Evolutionary conservation across 345 rosid genomes (phyloP).

Genomic region (Brassica napus): Da-Ae NC_063447.1:2352501-2353000

Average conservation of each 20-base stretch:
- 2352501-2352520: constrained; percentile 94
- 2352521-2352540: constrained; percentile 93
- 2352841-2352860: constrained; percentile 94
- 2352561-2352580: constrained; percentile 49
- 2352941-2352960: constrained; percentile 65
- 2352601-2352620: constrained; percentile 40
- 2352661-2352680: constrained; percentile 97
- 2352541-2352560: constrained; percentile 83
- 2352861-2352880: constrained; percentile 67
- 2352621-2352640: constrained; percentile 77
- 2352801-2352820: constrained; percentile 42
- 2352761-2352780: background rate
- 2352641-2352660: constrained; percentile 91
- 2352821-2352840: constrained; percentile 96
- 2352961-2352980: constrained; percentile 74
- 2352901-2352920: constrained; percentile 80
- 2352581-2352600: background rate
- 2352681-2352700: constrained; percentile 82
- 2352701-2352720: constrained; percentile 91
- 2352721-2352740: constrained; percentile 87
- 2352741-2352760: constrained; percentile 3
- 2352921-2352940: constrained; percentile 81
- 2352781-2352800: background rate
- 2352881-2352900: constrained; percentile 87
- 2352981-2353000: constrained; percentile 66